These are phyloP conservation scores for Cordyceps javanica DNA, from an alignment of 2,329 filamentous ascomycete species.

Conservation along the genomic window DNA sequence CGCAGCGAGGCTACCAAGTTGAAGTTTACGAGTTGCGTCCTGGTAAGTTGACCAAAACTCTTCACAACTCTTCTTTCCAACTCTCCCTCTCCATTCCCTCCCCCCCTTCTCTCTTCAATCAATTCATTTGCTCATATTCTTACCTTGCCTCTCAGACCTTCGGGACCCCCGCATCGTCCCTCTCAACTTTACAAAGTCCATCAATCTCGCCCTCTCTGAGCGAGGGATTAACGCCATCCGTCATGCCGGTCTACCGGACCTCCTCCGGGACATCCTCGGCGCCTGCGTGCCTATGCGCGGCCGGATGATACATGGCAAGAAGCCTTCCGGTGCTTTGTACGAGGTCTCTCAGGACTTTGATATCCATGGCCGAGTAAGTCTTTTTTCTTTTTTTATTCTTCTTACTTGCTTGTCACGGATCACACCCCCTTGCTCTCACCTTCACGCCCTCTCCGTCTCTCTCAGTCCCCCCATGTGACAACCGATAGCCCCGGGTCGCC, in stretches of 20 bases:
- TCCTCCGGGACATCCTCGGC: constrained; percentile 68
- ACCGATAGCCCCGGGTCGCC: neutral
- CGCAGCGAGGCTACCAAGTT: constrained; percentile 78
- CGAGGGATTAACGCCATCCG: constrained; percentile 85
- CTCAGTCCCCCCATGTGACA: neutral
- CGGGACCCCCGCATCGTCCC: constrained; percentile 76
- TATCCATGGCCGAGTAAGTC: constrained; percentile 69
- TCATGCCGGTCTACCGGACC: constrained; percentile 56
- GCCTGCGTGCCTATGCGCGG: constrained; percentile 90
- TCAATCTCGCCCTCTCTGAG: constrained; percentile 92
- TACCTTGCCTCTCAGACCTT: constrained; percentile 57
- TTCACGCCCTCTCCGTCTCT: neutral
- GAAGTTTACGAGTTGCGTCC: constrained; percentile 90
- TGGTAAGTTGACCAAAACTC: constrained; percentile 50
- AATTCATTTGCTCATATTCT: neutral
- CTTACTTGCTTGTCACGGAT: no score
- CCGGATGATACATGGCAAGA: constrained; percentile 85
- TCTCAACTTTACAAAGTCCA: constrained; percentile 96
- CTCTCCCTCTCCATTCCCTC: neutral
- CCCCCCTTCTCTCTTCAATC: no score
- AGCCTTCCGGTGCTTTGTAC: constrained; percentile 58
- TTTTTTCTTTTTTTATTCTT: no score
- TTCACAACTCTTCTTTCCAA: neutral
- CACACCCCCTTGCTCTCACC: no score
- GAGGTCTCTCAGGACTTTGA: constrained; percentile 90